phyloP scores from a whole-genome alignment of 805 yeast species.

The Nakazawaea sp. region DNA sequence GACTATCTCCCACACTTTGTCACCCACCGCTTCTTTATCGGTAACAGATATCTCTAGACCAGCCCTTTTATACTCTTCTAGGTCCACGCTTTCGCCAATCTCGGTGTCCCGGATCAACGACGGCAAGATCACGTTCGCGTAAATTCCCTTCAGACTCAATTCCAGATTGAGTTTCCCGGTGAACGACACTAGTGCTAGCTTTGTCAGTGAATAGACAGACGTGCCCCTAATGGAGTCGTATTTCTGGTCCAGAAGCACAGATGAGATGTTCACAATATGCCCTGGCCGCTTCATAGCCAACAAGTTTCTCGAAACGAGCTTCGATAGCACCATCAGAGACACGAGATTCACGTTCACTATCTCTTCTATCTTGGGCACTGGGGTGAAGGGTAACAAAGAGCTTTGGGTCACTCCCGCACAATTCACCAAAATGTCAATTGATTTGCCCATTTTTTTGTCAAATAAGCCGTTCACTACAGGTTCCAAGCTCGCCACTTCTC shows the following conservation, averaged over 20 bases:
- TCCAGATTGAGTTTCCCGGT: constrained; percentile 56
- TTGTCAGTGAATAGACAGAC: constrained; percentile 60
- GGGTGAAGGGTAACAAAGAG: constrained; percentile 38
- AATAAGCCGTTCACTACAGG: constrained; percentile 12
- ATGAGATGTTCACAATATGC: constrained; percentile 57
- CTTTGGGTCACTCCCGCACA: constrained; percentile 65
- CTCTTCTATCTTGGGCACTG: constrained; percentile 31
- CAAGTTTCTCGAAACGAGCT: constrained; percentile 45
- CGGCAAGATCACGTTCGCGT: constrained; percentile 64
- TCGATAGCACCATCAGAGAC: constrained; percentile 56
- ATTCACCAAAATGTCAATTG: constrained; percentile 44
- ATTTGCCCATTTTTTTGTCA: constrained; percentile 21
- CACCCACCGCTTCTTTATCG: constrained; percentile 12
- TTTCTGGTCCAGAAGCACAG: constrained; percentile 47
- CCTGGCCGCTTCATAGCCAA: constrained; percentile 27
- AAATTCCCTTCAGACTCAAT: constrained; percentile 39
- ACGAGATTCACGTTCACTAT: constrained; percentile 51
- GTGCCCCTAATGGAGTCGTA: constrained; percentile 41
- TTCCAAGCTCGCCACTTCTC: constrained; percentile 12
- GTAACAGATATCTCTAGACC: constrained; percentile 2
- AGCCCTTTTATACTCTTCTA: constrained; percentile 5
- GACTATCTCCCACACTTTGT: constrained; percentile 3
- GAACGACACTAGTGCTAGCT: constrained; percentile 63
- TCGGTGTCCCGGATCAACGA: constrained; percentile 63
- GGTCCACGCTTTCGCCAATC: constrained; percentile 40